These are phyloP conservation scores for Suillus luteus DNA, from an alignment of 768 basidiomycete genomes.

Conservation along the genomic window DNA sequence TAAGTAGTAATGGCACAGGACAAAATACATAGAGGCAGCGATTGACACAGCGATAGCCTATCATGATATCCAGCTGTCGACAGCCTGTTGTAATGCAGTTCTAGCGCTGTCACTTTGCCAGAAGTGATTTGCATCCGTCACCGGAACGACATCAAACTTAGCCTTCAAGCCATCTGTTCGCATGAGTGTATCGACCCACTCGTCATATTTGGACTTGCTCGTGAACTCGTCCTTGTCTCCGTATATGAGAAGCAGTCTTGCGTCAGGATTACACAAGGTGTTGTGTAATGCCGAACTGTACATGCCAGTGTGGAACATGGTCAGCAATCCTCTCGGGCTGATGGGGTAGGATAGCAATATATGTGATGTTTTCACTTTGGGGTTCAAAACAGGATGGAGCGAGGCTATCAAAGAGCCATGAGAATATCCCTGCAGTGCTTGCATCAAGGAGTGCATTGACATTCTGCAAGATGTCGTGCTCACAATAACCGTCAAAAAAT, in stretches of 20 bases:
- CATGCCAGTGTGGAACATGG: constrained; percentile 59
- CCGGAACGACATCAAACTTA: constrained; percentile 35
- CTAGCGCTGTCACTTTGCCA: constrained; percentile 49
- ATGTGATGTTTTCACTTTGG: constrained; percentile 58
- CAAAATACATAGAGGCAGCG: background rate
- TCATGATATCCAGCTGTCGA: constrained; percentile 26
- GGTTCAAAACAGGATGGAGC: constrained; percentile 55
- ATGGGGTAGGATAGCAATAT: constrained; percentile 79
- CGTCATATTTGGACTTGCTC: constrained; percentile 48
- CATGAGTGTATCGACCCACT: constrained; percentile 51
- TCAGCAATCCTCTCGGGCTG: constrained; percentile 64
- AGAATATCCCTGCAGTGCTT: constrained; percentile 70
- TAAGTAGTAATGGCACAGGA: background rate
- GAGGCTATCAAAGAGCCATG: constrained; percentile 77
- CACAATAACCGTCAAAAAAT: constrained; percentile 62
- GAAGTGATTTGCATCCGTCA: constrained; percentile 64
- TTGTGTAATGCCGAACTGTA: constrained; percentile 55
- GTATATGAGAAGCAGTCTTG: constrained; percentile 62
- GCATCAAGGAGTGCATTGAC: constrained; percentile 5
- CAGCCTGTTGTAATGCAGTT: constrained; percentile 20
- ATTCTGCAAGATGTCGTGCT: constrained; percentile 28
- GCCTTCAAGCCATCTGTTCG: constrained; percentile 25
- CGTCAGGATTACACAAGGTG: constrained; percentile 47
- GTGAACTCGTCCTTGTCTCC: constrained; percentile 80
- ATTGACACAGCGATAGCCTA: background rate